A percentile compares a stretch with the other conserved stretches of the same genome.
Conservation (phyloP, 1,284 basidiomycete species). For the Papiliotrema laurentii region DNA sequence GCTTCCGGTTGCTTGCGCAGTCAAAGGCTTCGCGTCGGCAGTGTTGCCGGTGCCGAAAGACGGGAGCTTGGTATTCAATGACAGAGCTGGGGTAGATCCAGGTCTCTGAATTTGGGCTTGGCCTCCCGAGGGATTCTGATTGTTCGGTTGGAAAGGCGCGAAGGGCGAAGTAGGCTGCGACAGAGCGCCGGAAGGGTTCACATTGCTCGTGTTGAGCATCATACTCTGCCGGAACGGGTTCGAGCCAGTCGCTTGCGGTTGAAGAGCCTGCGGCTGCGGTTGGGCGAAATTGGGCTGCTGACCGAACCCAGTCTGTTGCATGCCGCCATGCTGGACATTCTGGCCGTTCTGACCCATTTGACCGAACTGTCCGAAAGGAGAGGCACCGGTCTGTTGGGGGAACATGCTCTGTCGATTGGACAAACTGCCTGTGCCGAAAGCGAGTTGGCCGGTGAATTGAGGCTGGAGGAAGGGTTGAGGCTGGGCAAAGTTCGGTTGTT, state of each 20-base stretch:
- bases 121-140: conserved; percentile 26
- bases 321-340: background rate
- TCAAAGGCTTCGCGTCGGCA: conserved; percentile 54
- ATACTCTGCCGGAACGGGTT: conserved; percentile 63
- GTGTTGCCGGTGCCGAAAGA: too few relatives aligned
- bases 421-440: conserved; percentile 21
- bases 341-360: conserved; percentile 40
- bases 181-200: conserved; percentile 11
- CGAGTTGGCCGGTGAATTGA: conserved; percentile 42
- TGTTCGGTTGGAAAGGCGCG: too few relatives aligned
- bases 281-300: conserved; percentile 52
- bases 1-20: conserved; percentile 86
- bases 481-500: conserved; percentile 42
- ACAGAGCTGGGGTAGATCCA: conserved; percentile 26
- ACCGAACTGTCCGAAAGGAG: conserved; percentile 33
- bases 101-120: conserved; percentile 34
- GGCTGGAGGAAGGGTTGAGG: conserved; percentile 38
- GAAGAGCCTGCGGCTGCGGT: conserved; percentile 51
- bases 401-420: conserved; percentile 11
- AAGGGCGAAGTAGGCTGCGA: conserved; percentile 28
- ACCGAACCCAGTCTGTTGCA: conserved; percentile 52
- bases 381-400: conserved; percentile 11
- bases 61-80: too few relatives aligned
- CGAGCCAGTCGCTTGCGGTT: conserved; percentile 68
- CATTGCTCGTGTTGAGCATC: conserved; percentile 22